These are phyloP conservation scores for Alternaria metachromatica DNA, from an alignment of 2,329 filamentous ascomycete genomes.

Conservation along the genomic window DNA sequence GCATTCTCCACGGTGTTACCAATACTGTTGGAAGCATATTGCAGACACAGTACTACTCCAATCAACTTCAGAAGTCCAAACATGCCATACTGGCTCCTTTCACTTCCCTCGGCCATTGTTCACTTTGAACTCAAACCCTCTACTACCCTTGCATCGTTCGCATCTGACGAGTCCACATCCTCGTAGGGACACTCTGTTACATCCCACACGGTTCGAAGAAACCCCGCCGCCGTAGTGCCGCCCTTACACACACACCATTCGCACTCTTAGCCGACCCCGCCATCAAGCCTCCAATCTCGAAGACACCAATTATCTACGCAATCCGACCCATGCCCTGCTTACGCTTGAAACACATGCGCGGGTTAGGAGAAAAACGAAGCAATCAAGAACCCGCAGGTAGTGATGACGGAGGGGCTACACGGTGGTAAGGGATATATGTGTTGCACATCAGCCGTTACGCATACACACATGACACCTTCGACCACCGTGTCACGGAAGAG, in stretches of 20 bases:
- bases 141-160: background rate
- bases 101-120: background rate
- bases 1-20: background rate
- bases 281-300: constrained; percentile 20
- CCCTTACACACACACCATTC: constrained; percentile 15
- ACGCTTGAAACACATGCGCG: constrained; percentile 34
- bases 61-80: background rate
- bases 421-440: constrained; percentile 10
- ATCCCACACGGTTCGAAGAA: constrained; percentile 4
- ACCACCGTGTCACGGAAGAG: background rate
- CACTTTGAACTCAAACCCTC: background rate
- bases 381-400: background rate
- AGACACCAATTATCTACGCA: constrained; percentile 29
- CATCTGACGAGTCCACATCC: background rate
- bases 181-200: constrained; percentile 8
- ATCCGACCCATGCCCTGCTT: constrained; percentile 19
- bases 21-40: background rate
- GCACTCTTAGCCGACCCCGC: constrained; percentile 26
- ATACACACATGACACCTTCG: constrained; percentile 15
- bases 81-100: background rate
- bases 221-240: constrained; percentile 21
- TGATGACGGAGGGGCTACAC: constrained; percentile 10
- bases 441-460: constrained; percentile 13
- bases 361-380: constrained; percentile 16
- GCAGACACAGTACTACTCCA: background rate